A percentile compares a stretch with the other conserved stretches of the same genome.
These are phyloP conservation scores for Akebia trifoliata DNA, from an alignment of 164 flowering plant species.

Conservation along the genomic window DNA sequence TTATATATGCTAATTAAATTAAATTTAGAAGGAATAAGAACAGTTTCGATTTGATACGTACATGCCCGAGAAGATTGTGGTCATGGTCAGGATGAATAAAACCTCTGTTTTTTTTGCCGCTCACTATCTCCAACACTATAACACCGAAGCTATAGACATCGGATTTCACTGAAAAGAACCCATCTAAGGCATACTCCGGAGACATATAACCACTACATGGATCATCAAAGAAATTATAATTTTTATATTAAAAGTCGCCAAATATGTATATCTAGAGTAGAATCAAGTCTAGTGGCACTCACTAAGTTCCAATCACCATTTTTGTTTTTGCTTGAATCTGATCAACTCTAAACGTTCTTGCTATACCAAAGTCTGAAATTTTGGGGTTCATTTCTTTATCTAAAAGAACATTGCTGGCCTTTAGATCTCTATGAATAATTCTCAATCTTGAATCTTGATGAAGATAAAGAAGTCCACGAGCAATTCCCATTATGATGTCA, in stretches of 20 bases:
- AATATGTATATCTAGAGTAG: background rate
- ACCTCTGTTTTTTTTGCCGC: background rate
- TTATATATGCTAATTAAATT: no score
- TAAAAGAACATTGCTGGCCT: constrained; percentile 13
- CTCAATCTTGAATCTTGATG: constrained; percentile 17
- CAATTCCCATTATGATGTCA: constrained; percentile 14
- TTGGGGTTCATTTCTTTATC: constrained; percentile 17
- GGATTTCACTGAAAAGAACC: constrained; percentile 6
- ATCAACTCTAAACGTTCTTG: constrained; percentile 14
- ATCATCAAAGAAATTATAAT: background rate
- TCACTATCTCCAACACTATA: background rate
- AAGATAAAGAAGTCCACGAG: constrained; percentile 18
- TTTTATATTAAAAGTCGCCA: background rate
- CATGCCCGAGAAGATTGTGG: background rate
- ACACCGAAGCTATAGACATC: constrained; percentile 9
- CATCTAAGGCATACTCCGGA: constrained; percentile 3
- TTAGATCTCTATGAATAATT: constrained; percentile 18
- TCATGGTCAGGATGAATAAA: background rate
- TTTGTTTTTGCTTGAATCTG: constrained; percentile 10
- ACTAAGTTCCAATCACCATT: constrained; percentile 20
- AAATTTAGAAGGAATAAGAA: no score
- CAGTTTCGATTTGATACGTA: no score
- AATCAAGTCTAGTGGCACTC: background rate
- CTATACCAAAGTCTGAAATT: constrained; percentile 20
- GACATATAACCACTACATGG: constrained; percentile 14